Conservation (phyloP, 2,329 filamentous ascomycete genomes). For the Pseudofabraea citricarpa region DNA sequence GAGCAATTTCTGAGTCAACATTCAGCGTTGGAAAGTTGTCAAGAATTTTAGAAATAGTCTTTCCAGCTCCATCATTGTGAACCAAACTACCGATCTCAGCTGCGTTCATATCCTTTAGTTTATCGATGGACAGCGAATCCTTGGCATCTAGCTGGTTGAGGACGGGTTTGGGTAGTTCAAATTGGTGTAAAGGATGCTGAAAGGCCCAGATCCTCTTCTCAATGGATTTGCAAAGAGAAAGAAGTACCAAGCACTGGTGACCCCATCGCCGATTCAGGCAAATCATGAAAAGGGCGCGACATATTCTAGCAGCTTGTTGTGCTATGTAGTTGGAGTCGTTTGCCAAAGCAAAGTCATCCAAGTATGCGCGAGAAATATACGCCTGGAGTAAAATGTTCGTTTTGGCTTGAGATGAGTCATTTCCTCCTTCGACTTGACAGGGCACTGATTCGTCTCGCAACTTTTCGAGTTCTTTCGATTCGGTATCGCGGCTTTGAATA, state of each 20-base stretch:
- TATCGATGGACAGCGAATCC: slow-evolving; percentile 70
- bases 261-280: slow-evolving; percentile 94
- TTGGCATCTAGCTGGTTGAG: slow-evolving; percentile 83
- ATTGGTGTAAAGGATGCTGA: slow-evolving; percentile 91
- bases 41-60: slow-evolving; percentile 73
- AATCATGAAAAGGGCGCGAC: slow-evolving; percentile 93
- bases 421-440: slow-evolving; percentile 73
- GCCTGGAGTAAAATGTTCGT: slow-evolving; percentile 94
- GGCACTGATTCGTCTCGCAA: slow-evolving; percentile 65
- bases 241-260: slow-evolving; percentile 83
- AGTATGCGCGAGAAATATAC: slow-evolving; percentile 81
- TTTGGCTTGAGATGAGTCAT: slow-evolving; percentile 75
- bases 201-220: slow-evolving; percentile 95
- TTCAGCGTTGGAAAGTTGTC: slow-evolving; percentile 89
- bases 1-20: slow-evolving; percentile 91
- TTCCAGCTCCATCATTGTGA: slow-evolving; percentile 84
- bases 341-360: slow-evolving; percentile 89
- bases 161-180: slow-evolving; percentile 80
- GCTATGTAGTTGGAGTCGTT: slow-evolving; percentile 94
- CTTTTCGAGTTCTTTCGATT: slow-evolving; percentile 78
- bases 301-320: slow-evolving; percentile 92
- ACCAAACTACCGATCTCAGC: slow-evolving; percentile 87
- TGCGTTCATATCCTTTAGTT: slow-evolving; percentile 86
- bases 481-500: slow-evolving; percentile 85
- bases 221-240: slow-evolving; percentile 93